A percentile compares a stretch with the other conserved stretches of the same genome.
Conservation (phyloP, 2,329 filamentous ascomycete genomes). For the Colletotrichum sp. region DNA sequence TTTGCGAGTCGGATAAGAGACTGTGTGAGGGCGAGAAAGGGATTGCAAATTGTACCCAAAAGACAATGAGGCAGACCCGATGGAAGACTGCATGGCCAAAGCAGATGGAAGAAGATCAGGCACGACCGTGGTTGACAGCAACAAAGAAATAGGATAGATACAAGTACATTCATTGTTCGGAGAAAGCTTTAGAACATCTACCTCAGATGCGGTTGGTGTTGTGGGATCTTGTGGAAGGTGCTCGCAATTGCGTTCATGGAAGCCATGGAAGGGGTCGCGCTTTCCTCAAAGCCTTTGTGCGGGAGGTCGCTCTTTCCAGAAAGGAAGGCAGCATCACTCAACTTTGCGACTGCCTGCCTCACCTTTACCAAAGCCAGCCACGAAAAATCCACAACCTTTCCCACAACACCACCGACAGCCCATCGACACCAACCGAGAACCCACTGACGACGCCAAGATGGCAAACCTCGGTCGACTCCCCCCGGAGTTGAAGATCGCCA, state of each 20-base stretch:
- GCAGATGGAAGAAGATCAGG: neutral
- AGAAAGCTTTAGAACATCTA: neutral
- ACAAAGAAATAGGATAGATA: neutral
- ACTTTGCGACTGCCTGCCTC: neutral
- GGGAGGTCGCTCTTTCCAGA: neutral
- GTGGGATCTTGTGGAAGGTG: neutral
- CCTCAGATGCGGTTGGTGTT: too few relatives aligned
- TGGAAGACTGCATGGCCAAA: neutral
- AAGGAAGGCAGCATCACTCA: neutral
- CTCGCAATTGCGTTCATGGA: neutral
- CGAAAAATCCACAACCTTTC: neutral
- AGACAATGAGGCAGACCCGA: neutral
- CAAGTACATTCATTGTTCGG: neutral
- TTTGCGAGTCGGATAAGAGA: fast-evolving
- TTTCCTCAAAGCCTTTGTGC: neutral
- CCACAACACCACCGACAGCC: neutral
- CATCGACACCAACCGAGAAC: neutral
- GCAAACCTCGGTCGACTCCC: neutral
- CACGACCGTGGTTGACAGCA: neutral
- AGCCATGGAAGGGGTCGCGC: neutral
- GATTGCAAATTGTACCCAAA: neutral
- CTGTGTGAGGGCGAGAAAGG: neutral
- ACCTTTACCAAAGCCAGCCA: neutral
- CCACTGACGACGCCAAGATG: neutral
- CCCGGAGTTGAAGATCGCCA: neutral